phyloP scores from a whole-genome alignment of 352 stramenopile species.

The Chrysophaeum taylorii region DNA sequence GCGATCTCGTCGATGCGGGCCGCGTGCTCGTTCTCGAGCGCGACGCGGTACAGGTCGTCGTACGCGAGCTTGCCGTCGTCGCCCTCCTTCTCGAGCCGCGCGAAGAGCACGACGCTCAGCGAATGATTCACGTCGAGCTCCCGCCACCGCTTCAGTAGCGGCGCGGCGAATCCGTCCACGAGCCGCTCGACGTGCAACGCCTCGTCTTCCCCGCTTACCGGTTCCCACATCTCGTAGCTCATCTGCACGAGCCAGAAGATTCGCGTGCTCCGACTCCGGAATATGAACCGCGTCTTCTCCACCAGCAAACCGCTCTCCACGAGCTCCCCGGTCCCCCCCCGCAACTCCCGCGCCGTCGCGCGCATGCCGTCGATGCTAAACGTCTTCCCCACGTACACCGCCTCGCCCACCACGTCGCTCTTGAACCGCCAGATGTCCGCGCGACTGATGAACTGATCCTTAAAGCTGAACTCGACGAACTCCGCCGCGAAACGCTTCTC shows the following conservation, averaged over 20 bases:
- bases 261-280: conserved; percentile 76
- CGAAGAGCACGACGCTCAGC: conserved; percentile 77
- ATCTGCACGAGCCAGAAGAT: conserved; percentile 97
- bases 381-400: conserved; percentile 59
- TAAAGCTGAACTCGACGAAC: conserved; percentile 64
- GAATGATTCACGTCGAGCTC: conserved; percentile 69
- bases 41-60: conserved; percentile 62
- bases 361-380: conserved; percentile 60
- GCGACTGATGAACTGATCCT: conserved; percentile 66
- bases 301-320: conserved; percentile 81
- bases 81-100: background rate
- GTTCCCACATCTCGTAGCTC: conserved; percentile 84
- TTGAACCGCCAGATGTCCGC: conserved; percentile 61
- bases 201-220: conserved; percentile 35
- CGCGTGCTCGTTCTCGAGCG: conserved; percentile 73
- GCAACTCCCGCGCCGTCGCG: conserved; percentile 70
- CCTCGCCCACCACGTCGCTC: conserved; percentile 34
- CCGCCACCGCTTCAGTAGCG: conserved; percentile 67
- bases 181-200: conserved; percentile 68
- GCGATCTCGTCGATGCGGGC: conserved; percentile 71
- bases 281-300: conserved; percentile 89
- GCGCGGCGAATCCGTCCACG: conserved; percentile 54
- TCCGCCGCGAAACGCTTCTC: conserved; percentile 29
- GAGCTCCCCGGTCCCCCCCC: conserved; percentile 53
- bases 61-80: background rate